Base-by-base conservation (phyloP, 2,329 filamentous ascomycete species). In the Magnaporthiopsis incrustans region DNA sequence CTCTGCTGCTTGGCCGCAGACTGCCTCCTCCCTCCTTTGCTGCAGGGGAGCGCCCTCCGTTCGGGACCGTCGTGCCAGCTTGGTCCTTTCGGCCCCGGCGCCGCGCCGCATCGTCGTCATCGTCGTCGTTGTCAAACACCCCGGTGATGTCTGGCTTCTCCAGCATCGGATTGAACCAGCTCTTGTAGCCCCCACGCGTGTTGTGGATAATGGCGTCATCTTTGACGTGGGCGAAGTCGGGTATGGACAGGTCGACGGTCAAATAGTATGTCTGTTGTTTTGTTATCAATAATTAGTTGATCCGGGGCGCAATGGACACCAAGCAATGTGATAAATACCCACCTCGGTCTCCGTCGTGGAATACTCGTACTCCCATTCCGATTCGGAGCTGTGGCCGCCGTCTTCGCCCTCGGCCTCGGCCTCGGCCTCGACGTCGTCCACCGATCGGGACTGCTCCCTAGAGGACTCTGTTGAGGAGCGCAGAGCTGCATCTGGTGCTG, bases 311-410 rank as follows among this genome's bases (percentile, higher is more conserved):
- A 22, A 32, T 12, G 35, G 58, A 50, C 27, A 59, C n/a, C 3
- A 4, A 6, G 8, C 3, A n/a, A 15, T 38, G 12, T 14, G 35
- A 18, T 35, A 63, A 4, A 15, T 6, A 57, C 69, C 25, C 65
- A 84, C 85, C 78, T 89, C 86, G 18, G 80, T 86, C 69, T 89
- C 85, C 0, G 84, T 86, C 3, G 77, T 74, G 0, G 86, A 88
- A 70, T 89, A 89, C 68, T 89, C 86, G 68, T 88, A 88, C 70
- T 89, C 86, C 84, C 85, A 89, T 62, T 87, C 85, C 18, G 80
- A 80, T 61, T 88, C 83, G 65, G 86, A 78, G 7, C 79, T 81
- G 33, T 78, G 77, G n/a, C 32, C 60, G 4, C 1, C 56, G 27
- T 30, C 27, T 4, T 63, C 53, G 32, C 56, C 60, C 18, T 62